phyloP scores from a whole-genome alignment of 2,329 filamentous ascomycete genomes.

The Pseudonectria foliicola region DNA sequence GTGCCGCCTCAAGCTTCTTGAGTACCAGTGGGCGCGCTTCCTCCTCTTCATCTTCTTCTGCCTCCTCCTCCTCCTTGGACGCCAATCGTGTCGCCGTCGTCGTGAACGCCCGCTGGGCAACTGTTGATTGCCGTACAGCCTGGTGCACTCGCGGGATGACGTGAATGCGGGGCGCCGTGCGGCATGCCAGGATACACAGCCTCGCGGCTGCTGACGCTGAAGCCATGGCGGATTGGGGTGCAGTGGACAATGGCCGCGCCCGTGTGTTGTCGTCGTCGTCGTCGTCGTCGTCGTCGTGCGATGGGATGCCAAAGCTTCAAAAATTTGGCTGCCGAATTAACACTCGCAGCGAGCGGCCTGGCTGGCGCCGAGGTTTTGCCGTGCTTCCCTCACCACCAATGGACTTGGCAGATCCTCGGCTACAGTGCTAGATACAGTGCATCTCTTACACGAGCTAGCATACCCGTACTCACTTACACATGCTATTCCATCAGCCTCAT shows the following conservation, averaged over 20 bases:
- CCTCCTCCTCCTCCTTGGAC: constrained; percentile 13
- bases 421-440: constrained; percentile 1
- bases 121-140: constrained; percentile 14
- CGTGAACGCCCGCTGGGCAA: constrained; percentile 23
- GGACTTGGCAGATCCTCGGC: constrained; percentile 8
- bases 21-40: constrained; percentile 21
- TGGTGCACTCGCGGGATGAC: constrained; percentile 18
- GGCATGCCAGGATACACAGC: constrained; percentile 30
- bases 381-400: constrained; percentile 1
- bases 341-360: constrained; percentile 1
- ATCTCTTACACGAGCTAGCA: constrained; percentile 8
- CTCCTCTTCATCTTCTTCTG: constrained; percentile 17
- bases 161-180: constrained; percentile 20
- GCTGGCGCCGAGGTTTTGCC: constrained; percentile 21
- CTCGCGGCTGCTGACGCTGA: constrained; percentile 31
- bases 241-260: constrained; percentile 16
- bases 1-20: constrained; percentile 24
- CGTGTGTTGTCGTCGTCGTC: constrained; percentile 15
- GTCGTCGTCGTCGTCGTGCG: constrained; percentile 12
- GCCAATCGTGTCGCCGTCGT: constrained; percentile 25
- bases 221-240: constrained; percentile 27
- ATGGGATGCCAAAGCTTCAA: constrained; percentile 20
- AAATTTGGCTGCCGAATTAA: constrained; percentile 23
- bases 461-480: neutral
- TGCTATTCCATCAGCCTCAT: neutral